phyloP scores from a whole-genome alignment of 805 yeast species.

The Crinitomyces ghanaensis region DNA sequence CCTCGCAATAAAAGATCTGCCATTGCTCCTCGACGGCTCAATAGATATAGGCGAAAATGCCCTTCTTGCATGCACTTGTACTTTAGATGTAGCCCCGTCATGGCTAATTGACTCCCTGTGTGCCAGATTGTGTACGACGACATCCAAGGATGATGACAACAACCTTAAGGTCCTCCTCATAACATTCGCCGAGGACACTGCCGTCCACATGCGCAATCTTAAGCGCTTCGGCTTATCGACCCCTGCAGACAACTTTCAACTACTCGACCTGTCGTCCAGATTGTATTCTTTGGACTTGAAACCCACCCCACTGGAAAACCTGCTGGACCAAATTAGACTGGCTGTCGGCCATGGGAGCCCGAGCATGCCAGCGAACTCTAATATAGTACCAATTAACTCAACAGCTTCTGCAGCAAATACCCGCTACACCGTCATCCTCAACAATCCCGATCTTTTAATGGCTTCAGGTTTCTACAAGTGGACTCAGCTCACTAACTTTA shows the following conservation, averaged over 20 bases:
- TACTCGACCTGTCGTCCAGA: conserved; percentile 12
- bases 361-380: conserved; percentile 1
- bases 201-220: too few relatives aligned
- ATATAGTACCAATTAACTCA: conserved; percentile 1
- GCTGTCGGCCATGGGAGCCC: too few relatives aligned
- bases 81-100: conserved; percentile 10
- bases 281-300: too few relatives aligned
- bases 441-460: conserved; percentile 37
- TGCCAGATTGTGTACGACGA: conserved; percentile 1
- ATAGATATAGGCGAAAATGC: conserved; percentile 2
- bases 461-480: conserved; percentile 31
- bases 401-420: too few relatives aligned
- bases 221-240: conserved; percentile 1
- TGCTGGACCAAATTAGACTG: too few relatives aligned
- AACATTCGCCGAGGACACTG: conserved; percentile 9
- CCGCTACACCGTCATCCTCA: conserved; percentile 32
- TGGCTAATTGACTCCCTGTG: conserved; percentile 13
- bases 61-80: conserved; percentile 1
- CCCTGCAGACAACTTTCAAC: neutral
- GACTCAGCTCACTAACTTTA: conserved; percentile 26
- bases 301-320: too few relatives aligned
- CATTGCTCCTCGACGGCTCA: neutral
- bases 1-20: conserved; percentile 1
- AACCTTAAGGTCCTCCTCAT: conserved; percentile 8
- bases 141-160: neutral